Evolutionary conservation across 2,329 filamentous ascomycete species (phyloP).

Genomic region (Trichophyton schoenleinii): DNA sequence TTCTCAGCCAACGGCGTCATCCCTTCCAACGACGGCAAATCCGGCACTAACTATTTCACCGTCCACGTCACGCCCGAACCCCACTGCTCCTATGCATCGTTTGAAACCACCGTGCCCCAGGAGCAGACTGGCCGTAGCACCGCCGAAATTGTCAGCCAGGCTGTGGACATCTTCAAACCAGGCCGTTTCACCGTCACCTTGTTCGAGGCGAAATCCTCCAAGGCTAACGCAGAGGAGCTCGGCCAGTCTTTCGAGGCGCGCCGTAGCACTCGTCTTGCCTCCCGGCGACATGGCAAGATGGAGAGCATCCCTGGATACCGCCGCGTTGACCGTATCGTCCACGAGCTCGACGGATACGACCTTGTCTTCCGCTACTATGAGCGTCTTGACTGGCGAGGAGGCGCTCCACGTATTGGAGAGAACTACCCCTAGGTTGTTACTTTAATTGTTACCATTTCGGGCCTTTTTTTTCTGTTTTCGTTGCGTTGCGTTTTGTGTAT

Average conservation of each 20-base stretch:
- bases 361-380: conserved; percentile 95
- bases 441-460: not conserved
- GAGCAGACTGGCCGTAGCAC: conserved; percentile 79
- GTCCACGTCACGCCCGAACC: conserved; percentile 97
- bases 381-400: conserved; percentile 65
- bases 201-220: conserved; percentile 66
- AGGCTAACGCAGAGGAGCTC: conserved; percentile 22
- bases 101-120: conserved; percentile 94
- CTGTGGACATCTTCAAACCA: conserved; percentile 90
- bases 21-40: conserved; percentile 52
- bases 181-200: conserved; percentile 96
- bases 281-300: conserved; percentile 43
- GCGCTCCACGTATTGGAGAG: conserved; percentile 51
- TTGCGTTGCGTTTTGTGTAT: not conserved
- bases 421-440: conserved; percentile 11
- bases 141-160: conserved; percentile 80
- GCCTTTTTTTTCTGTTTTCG: not conserved
- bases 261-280: conserved; percentile 32
- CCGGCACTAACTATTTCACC: conserved; percentile 79
- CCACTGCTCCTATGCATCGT: conserved; percentile 92
- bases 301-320: conserved; percentile 77
- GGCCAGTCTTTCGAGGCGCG: conserved; percentile 26
- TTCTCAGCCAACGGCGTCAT: conserved; percentile 96
- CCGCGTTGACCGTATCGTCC: conserved; percentile 85
- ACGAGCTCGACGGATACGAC: conserved; percentile 95